Conservation (phyloP, 305 asterid species). For the Fraxinus paxiana region DNA sequence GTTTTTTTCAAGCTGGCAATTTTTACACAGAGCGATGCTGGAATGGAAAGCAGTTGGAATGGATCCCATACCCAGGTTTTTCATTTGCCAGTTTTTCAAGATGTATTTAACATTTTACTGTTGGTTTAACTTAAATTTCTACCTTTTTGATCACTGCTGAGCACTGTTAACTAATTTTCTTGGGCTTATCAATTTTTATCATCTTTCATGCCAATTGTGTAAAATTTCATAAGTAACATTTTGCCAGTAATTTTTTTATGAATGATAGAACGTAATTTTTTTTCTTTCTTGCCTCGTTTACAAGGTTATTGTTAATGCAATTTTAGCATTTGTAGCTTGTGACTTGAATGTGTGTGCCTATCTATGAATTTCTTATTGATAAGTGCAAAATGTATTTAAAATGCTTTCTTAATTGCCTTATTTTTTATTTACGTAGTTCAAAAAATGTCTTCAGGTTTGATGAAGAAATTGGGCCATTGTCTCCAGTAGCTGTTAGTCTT, state of each 20-base stretch:
- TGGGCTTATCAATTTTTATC: background rate
- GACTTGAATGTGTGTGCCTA: background rate
- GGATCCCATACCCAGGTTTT: slow-evolving; percentile 83
- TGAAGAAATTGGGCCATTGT: slow-evolving; percentile 76
- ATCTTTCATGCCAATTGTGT: background rate
- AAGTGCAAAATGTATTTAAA: background rate
- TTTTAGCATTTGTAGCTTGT: slow-evolving; percentile 9
- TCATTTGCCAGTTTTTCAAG: slow-evolving; percentile 1
- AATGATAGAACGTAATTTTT: background rate
- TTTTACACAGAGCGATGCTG: slow-evolving; percentile 60
- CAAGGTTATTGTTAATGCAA: background rate
- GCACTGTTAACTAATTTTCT: background rate
- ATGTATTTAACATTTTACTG: slow-evolving; percentile 2
- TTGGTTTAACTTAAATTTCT: background rate
- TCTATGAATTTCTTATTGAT: slow-evolving; percentile 9
- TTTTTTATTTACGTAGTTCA: background rate
- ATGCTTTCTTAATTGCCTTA: background rate
- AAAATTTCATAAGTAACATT: background rate
- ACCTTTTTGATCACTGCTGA: background rate
- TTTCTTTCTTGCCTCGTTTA: background rate
- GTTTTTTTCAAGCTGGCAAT: slow-evolving; percentile 86
- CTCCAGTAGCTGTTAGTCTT: slow-evolving; percentile 78
- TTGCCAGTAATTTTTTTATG: background rate
- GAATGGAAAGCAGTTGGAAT: slow-evolving; percentile 93
- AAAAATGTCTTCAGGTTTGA: slow-evolving; percentile 42